These are phyloP conservation scores for Boletus rubescentipes DNA, from an alignment of 768 basidiomycete species.

Conservation along the genomic window DNA sequence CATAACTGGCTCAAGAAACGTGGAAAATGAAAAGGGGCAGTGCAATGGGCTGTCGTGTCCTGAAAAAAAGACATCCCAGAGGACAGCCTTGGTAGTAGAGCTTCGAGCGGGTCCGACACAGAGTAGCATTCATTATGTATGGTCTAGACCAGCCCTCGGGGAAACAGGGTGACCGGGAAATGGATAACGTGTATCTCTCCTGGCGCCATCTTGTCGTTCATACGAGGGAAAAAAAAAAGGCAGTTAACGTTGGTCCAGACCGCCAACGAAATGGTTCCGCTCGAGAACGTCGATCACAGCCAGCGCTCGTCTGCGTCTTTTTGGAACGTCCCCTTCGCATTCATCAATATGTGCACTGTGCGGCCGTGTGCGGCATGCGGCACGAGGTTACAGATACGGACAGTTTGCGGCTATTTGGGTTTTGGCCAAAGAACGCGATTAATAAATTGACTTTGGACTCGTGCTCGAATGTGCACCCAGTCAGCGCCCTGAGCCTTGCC, in stretches of 20 bases:
- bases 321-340: background rate
- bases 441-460: slow-evolving; percentile 24
- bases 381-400: background rate
- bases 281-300: slow-evolving; percentile 26
- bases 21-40: too few species aligned
- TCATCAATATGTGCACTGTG: too few species aligned
- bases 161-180: slow-evolving; percentile 5
- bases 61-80: too few species aligned
- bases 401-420: slow-evolving; percentile 30
- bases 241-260: slow-evolving; percentile 26
- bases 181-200: slow-evolving; percentile 20
- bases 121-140: background rate
- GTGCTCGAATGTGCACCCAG: slow-evolving; percentile 17
- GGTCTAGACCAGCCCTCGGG: slow-evolving; percentile 19
- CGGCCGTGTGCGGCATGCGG: background rate
- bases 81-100: too few species aligned
- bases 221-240: slow-evolving; percentile 12
- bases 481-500: slow-evolving; percentile 6
- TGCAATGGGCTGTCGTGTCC: too few species aligned
- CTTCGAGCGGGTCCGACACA: background rate
- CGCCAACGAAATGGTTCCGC: slow-evolving; percentile 20
- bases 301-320: slow-evolving; percentile 13
- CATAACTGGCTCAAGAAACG: too few species aligned
- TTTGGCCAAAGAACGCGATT: slow-evolving; percentile 16
- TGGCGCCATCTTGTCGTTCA: slow-evolving; percentile 24